Evolutionary conservation across 192 early-diverging fungal genomes (phyloP).

Genomic region (Umbelopsis isabellina): DNA sequence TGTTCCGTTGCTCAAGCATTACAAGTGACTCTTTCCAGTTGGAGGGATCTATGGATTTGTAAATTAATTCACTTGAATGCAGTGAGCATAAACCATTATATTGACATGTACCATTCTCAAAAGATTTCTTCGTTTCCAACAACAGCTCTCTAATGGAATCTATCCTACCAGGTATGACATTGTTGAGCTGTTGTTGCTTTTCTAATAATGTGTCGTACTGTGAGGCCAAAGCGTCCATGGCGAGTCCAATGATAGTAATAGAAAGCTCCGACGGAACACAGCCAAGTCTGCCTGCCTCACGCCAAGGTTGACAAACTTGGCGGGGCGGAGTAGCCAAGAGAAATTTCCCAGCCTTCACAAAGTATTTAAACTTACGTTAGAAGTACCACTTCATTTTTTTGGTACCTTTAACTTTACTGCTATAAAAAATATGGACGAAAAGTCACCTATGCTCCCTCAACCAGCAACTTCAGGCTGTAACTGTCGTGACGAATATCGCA

Average conservation of each 20-base stretch:
- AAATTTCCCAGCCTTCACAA: neutral
- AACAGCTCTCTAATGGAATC: neutral
- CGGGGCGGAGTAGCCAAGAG: neutral
- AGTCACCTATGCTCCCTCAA: neutral
- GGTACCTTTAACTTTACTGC: neutral
- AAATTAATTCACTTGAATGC: neutral
- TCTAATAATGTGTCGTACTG: constrained; percentile 10
- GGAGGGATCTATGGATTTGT: constrained; percentile 18
- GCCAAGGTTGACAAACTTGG: constrained; percentile 15
- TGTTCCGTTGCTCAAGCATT: constrained; percentile 14
- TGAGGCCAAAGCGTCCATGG: constrained; percentile 15
- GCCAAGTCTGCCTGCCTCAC: neutral
- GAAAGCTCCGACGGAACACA: neutral
- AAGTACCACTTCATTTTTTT: neutral
- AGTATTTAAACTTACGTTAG: neutral
- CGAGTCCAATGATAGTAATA: neutral
- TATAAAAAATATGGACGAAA: constrained; percentile 4
- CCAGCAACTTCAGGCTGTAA: neutral
- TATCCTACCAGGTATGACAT: constrained; percentile 5
- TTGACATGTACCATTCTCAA: neutral
- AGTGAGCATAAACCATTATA: neutral
- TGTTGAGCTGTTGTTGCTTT: constrained; percentile 13
- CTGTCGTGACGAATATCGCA: neutral
- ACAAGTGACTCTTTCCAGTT: constrained; percentile 6
- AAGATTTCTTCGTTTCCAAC: neutral